phyloP scores from a whole-genome alignment of 129 eudicot species.

The Lactuca sativa region DNA sequence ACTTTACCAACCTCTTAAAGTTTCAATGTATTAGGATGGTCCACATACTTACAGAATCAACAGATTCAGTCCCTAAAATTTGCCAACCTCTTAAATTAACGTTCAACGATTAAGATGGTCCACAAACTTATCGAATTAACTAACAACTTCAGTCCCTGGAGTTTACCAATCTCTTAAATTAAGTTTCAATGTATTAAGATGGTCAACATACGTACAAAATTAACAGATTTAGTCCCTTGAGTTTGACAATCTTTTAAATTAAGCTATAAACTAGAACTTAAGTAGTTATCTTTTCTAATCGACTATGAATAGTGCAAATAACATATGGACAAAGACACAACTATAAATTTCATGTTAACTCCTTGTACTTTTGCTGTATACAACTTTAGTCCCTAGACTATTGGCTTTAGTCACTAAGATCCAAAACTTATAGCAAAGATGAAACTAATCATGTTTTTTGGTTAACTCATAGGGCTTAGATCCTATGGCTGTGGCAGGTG shows the following conservation, averaged over 20 bases:
- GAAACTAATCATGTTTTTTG: slow-evolving; percentile 15
- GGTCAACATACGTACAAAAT: background rate
- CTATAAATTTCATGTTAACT: slow-evolving; percentile 5
- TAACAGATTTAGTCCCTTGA: background rate
- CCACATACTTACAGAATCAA: background rate
- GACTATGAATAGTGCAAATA: slow-evolving; percentile 27
- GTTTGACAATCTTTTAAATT: background rate
- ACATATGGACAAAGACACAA: slow-evolving; percentile 1
- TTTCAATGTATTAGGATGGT: background rate
- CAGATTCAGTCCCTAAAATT: too few relatives aligned
- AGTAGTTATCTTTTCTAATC: slow-evolving; percentile 13
- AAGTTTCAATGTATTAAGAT: background rate
- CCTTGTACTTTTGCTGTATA: slow-evolving; percentile 20
- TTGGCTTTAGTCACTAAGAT: slow-evolving; percentile 13
- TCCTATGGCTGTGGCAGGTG: slow-evolving; percentile 69
- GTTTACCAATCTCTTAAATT: background rate
- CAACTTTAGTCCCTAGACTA: slow-evolving; percentile 20
- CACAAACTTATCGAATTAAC: background rate
- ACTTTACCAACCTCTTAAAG: background rate
- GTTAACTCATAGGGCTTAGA: slow-evolving; percentile 70
- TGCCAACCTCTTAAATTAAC: too few relatives aligned
- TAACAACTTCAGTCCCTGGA: background rate
- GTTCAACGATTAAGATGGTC: background rate
- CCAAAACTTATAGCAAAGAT: slow-evolving; percentile 16
- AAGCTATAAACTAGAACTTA: slow-evolving; percentile 5